Base-by-base conservation (phyloP, 805 yeast species). In the Wickerhamiella siamensis region DNA sequence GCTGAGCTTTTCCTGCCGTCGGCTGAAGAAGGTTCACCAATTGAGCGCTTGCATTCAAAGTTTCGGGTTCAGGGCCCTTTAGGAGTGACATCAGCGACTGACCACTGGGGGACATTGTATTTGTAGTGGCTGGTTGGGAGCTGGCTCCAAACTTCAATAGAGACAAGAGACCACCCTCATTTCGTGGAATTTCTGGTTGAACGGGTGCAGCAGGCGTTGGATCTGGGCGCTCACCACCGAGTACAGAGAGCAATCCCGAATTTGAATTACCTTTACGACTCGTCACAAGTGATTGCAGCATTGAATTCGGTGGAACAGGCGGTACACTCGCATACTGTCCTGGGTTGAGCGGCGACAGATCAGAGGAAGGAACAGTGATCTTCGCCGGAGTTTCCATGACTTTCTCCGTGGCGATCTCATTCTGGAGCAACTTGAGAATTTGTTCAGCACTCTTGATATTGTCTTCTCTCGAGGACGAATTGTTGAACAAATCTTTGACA, bases 391-490 rank as follows among this genome's bases (percentile, higher is more conserved):
- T 43, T 35, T 33, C 27, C n/a, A 9, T 16, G 10, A 39, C 38
- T 18, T 40, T 24, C n/a, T 43, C 43, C 2, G 46, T 38, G 6
- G 44, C 45, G 16, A 52, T 51, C 40, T 55, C 55, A 15, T 40
- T 46, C 19, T 48, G 42, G 21, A 58, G 50, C 21, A 59, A 47
- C 8, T 52, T 52, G 15, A 59, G 48, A 18, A 59, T 56, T 42
- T 56, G 58, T 40, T 49, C 44, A 3, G 62, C 62, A 32, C 51
- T 48, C 35, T 53, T 57, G 39, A 58, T 41, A 16, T 49, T 50
- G 14, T 46, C 36, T 22, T 38, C 42, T 3, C 24, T 21, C 14
- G 41, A 21, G 27, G 44, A 27, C 27, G 38, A 40, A 4, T 33
- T 43, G 31, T 51, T 49, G 31, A 52, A 39, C 24, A 57, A 51